A percentile compares a stretch with the other conserved stretches of the same genome.
Conservation (phyloP, 2,329 filamentous ascomycete genomes). For the Hypocrella siamensis region DNA sequence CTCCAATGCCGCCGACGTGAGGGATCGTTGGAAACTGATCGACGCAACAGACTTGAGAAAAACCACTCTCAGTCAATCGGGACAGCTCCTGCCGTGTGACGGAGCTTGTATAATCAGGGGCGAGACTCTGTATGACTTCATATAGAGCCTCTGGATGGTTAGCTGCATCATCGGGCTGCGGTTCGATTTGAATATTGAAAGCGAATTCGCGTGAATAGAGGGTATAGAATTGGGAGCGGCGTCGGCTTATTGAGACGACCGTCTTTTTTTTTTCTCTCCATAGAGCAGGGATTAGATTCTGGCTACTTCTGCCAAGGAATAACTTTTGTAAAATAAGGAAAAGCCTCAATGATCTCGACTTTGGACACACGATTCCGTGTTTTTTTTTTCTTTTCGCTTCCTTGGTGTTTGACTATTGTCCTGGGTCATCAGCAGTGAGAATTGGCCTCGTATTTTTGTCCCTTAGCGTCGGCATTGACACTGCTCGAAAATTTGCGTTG, state of each 20-base stretch:
- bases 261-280: constrained; percentile 17
- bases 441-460: too few relatives aligned
- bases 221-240: constrained; percentile 23
- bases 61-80: constrained; percentile 14
- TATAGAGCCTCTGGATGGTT: constrained; percentile 11
- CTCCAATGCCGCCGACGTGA: constrained; percentile 1
- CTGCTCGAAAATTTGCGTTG: too few relatives aligned
- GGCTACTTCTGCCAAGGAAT: constrained; percentile 17
- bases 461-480: too few relatives aligned
- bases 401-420: too few relatives aligned
- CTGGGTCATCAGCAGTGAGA: too few relatives aligned
- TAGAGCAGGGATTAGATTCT: constrained; percentile 17
- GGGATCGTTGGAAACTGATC: too few relatives aligned
- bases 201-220: constrained; percentile 23
- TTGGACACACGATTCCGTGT: constrained; percentile 14
- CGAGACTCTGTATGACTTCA: constrained; percentile 12
- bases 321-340: constrained; percentile 29
- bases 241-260: constrained; percentile 14
- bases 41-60: constrained; percentile 19
- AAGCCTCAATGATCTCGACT: constrained; percentile 24
- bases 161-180: constrained; percentile 12
- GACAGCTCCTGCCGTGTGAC: constrained; percentile 20
- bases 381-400: too few relatives aligned
- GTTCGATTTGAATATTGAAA: constrained; percentile 19
- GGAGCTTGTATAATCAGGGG: constrained; percentile 16